Percentiles rank a stretch among this genome's conserved stretches.
phyloP scores from a whole-genome alignment of 257 asterid species.

The Solanum pinnatisectum region DNA sequence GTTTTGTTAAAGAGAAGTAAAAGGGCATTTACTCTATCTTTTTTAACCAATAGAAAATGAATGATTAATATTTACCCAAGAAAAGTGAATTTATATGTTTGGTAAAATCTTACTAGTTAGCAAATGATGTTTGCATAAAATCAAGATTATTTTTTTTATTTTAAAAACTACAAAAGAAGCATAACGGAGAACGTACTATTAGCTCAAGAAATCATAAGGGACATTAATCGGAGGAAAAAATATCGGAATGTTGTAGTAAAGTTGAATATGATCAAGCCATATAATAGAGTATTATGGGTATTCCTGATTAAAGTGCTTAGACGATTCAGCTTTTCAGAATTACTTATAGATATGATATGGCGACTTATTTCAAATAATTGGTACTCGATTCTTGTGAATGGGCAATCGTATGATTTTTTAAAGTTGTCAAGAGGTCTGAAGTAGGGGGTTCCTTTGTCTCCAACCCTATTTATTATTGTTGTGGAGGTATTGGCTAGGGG shows the following conservation, averaged over 20 bases:
- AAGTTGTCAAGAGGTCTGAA: neutral
- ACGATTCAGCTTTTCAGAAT: neutral
- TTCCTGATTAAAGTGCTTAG: neutral
- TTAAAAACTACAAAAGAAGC: too few relatives aligned
- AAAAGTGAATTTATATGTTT: too few relatives aligned
- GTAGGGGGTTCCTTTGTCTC: neutral
- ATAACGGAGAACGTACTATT: neutral
- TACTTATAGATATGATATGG: neutral
- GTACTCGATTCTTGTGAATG: neutral
- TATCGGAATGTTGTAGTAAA: neutral
- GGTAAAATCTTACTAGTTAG: too few relatives aligned
- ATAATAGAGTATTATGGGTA: too few relatives aligned
- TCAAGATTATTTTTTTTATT: too few relatives aligned
- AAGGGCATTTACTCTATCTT: too few relatives aligned
- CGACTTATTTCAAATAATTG: neutral
- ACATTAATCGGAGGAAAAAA: neutral
- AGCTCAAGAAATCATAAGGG: neutral
- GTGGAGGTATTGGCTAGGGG: neutral
- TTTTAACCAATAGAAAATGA: too few relatives aligned
- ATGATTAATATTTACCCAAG: too few relatives aligned
- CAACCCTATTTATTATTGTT: neutral
- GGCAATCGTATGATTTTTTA: neutral
- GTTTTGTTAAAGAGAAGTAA: too few relatives aligned
- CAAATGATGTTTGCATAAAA: too few relatives aligned
- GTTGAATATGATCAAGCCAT: neutral